A percentile compares a stretch with the other conserved stretches of the same genome.
These are phyloP conservation scores for Penicillium bialowiezense DNA, from an alignment of 495 filamentous ascomycete species.

Conservation along the genomic window DNA sequence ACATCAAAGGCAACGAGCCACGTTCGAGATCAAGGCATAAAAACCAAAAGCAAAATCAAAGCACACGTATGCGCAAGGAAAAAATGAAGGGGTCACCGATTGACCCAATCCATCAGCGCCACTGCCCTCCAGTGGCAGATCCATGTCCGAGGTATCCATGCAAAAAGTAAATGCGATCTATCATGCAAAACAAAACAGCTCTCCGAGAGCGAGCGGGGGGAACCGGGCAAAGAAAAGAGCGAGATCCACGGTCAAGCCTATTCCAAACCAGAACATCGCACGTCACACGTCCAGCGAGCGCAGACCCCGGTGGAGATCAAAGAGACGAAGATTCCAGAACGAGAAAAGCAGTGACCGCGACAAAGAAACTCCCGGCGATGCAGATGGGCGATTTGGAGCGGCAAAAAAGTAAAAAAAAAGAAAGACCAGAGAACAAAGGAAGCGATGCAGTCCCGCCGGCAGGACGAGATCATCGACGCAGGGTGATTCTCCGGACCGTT, in stretches of 20 bases:
- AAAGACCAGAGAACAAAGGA: slow-evolving; percentile 3
- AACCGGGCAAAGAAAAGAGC: slow-evolving; percentile 2
- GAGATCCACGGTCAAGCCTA: neutral
- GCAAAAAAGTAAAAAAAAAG: neutral
- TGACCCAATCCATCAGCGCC: slow-evolving; percentile 26
- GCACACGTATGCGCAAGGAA: slow-evolving; percentile 18
- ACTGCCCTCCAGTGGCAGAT: slow-evolving; percentile 37
- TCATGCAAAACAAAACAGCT: slow-evolving; percentile 18
- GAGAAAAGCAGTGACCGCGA: slow-evolving; percentile 15
- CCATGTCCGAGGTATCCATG: slow-evolving; percentile 25
- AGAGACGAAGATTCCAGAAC: too few species aligned
- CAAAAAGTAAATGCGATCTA: slow-evolving; percentile 25
- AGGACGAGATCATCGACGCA: slow-evolving; percentile 10
- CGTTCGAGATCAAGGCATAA: slow-evolving; percentile 2
- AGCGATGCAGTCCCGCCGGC: slow-evolving; percentile 20
- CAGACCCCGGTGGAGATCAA: neutral
- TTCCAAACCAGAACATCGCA: too few species aligned
- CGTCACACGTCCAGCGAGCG: neutral
- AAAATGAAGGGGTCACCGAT: slow-evolving; percentile 19
- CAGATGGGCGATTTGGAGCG: slow-evolving; percentile 21
- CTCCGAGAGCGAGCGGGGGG: neutral
- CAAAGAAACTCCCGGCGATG: slow-evolving; percentile 38
- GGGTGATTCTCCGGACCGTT: slow-evolving; percentile 8
- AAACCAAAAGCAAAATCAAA: slow-evolving; percentile 1
- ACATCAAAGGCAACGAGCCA: slow-evolving; percentile 8